Evolutionary conservation across 345 rosid genomes (phyloP).

Genomic region (Hypericum androsaemum): DNA sequence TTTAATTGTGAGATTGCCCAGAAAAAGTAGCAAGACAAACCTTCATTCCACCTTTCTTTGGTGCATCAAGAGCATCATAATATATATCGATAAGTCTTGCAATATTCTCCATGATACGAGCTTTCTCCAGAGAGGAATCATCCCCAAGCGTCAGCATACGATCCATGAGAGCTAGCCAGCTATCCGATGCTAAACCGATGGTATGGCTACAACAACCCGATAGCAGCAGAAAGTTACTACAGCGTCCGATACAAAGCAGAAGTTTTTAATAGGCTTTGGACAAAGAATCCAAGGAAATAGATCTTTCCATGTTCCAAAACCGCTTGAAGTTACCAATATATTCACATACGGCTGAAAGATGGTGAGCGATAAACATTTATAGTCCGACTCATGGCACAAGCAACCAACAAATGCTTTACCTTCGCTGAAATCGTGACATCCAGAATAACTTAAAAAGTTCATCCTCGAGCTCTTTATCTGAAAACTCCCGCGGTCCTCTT

Average conservation of each 20-base stretch:
- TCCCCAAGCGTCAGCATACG: slow-evolving; percentile 38
- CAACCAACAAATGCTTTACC: slow-evolving; percentile 30
- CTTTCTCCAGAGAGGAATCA: slow-evolving; percentile 29
- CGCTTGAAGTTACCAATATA: slow-evolving; percentile 1
- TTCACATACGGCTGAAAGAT: background rate
- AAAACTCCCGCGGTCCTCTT: slow-evolving; percentile 31
- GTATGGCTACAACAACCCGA: slow-evolving; percentile 32
- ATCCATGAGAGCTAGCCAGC: slow-evolving; percentile 74
- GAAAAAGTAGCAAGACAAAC: slow-evolving; percentile 16
- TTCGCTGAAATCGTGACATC: slow-evolving; percentile 41
- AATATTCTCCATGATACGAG: slow-evolving; percentile 29
- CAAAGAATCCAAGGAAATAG: no score
- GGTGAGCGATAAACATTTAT: background rate
- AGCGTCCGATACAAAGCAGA: no score
- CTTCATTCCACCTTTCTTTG: slow-evolving; percentile 40
- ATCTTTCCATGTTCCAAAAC: no score
- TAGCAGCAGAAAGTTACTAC: slow-evolving; percentile 7
- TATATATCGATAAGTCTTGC: slow-evolving; percentile 36
- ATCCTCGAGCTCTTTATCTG: slow-evolving; percentile 42
- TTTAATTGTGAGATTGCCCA: no score
- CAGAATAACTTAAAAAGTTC: slow-evolving; percentile 50
- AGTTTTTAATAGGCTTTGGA: no score
- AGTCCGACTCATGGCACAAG: background rate
- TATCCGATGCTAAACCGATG: slow-evolving; percentile 48
- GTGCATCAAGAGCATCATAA: slow-evolving; percentile 81